Evolutionary conservation across 441 rosid species (phyloP).

Genomic region (Gossypium gossypioides): DNA sequence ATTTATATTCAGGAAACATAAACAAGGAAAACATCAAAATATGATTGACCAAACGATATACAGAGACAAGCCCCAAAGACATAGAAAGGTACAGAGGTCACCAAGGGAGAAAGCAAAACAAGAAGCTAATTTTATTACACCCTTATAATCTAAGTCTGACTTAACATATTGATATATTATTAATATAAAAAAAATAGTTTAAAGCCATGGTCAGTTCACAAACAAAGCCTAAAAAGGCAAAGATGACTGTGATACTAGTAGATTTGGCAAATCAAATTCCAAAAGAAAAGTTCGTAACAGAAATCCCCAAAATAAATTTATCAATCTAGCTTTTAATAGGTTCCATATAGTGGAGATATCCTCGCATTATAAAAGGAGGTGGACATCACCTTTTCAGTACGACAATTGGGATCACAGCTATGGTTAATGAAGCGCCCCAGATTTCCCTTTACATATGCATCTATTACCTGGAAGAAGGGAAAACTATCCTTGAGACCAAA

Average conservation of each 20-base stretch:
- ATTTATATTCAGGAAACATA: not conserved
- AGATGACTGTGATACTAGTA: not conserved
- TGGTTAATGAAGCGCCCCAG: conserved; percentile 97
- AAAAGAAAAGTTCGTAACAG: not conserved
- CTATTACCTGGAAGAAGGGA: conserved; percentile 63
- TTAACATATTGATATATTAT: not conserved
- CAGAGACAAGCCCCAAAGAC: not conserved
- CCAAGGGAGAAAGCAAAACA: not conserved
- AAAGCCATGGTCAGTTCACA: not conserved
- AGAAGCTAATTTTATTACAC: not conserved
- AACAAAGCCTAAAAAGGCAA: not conserved
- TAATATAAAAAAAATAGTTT: not conserved
- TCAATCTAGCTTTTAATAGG: not conserved
- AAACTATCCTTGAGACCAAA: not conserved
- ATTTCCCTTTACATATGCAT: conserved; percentile 91
- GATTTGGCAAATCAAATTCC: conserved; percentile 1
- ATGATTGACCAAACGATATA: not conserved
- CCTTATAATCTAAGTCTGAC: not conserved
- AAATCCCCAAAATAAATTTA: not conserved
- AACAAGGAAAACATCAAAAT: not conserved
- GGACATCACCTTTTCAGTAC: conserved; percentile 71
- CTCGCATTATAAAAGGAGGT: not conserved
- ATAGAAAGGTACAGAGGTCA: not conserved
- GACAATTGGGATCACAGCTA: conserved; percentile 96
- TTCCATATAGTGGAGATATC: not conserved